phyloP scores from a whole-genome alignment of 2,329 filamentous ascomycete genomes.

The Alternaria alternata region DNA sequence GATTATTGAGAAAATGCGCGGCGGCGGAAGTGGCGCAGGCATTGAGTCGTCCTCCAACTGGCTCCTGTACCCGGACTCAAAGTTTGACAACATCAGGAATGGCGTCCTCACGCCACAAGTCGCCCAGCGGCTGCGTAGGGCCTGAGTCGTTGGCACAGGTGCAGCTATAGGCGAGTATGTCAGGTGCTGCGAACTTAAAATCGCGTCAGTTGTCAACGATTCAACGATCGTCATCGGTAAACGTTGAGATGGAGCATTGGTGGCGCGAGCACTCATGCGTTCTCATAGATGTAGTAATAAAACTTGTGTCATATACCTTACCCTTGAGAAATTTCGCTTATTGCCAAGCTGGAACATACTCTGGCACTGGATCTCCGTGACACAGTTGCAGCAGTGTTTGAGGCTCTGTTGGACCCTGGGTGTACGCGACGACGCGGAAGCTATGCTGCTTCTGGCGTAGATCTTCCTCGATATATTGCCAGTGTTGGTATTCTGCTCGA shows the following conservation, averaged over 20 bases:
- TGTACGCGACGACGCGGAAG: slow-evolving; percentile 5
- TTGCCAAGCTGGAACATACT: slow-evolving; percentile 24
- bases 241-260: slow-evolving; percentile 11
- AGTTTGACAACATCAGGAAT: slow-evolving; percentile 61
- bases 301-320: slow-evolving; percentile 26
- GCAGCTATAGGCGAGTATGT: slow-evolving; percentile 1
- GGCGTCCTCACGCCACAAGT: slow-evolving; percentile 47
- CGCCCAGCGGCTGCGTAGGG: background rate
- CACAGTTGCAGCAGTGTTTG: slow-evolving; percentile 23
- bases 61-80: slow-evolving; percentile 58
- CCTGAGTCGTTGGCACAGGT: background rate
- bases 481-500: background rate
- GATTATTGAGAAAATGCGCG: slow-evolving; percentile 50
- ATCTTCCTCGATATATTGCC: slow-evolving; percentile 8
- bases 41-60: slow-evolving; percentile 60
- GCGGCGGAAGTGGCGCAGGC: slow-evolving; percentile 44
- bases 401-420: slow-evolving; percentile 21
- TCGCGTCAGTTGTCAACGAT: background rate
- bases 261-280: slow-evolving; percentile 27
- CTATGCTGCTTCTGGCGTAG: slow-evolving; percentile 9
- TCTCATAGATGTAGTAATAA: slow-evolving; percentile 15
- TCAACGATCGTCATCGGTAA: background rate
- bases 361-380: slow-evolving; percentile 18
- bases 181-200: slow-evolving; percentile 4
- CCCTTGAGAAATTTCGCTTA: slow-evolving; percentile 4